phyloP scores from a whole-genome alignment of 148 eudicot genomes.

The Camellia granthamiana region DNA sequence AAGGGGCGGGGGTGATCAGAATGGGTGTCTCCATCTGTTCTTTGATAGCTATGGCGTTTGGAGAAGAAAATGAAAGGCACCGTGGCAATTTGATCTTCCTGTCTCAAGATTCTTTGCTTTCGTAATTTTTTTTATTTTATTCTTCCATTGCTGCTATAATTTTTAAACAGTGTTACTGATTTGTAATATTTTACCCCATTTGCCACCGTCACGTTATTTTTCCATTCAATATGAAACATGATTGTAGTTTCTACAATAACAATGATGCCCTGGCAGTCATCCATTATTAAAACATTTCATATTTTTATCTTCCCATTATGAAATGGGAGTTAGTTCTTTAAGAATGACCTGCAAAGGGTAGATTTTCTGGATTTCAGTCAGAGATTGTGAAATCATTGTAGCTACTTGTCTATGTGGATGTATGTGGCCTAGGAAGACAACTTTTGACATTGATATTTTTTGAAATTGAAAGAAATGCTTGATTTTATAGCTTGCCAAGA shows the following conservation, averaged over 20 bases:
- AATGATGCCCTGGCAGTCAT: background rate
- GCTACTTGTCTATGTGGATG: background rate
- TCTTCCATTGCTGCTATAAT: too few species aligned
- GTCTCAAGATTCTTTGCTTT: too few species aligned
- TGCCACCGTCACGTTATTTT: too few species aligned
- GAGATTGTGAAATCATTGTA: background rate
- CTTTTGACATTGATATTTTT: background rate
- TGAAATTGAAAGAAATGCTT: background rate
- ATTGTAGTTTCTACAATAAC: background rate
- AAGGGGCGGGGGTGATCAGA: too few species aligned
- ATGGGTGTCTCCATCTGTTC: too few species aligned
- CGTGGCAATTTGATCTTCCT: too few species aligned
- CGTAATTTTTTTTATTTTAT: too few species aligned
- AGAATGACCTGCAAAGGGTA: background rate
- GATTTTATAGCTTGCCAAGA: background rate
- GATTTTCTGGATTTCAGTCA: background rate
- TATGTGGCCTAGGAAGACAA: background rate
- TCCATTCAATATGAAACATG: background rate
- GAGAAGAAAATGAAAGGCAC: too few species aligned
- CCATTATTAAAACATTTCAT: background rate
- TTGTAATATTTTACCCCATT: too few species aligned
- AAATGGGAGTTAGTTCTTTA: background rate
- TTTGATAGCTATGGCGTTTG: too few species aligned
- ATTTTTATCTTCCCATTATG: background rate
- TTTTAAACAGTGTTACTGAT: too few species aligned